These are phyloP conservation scores for Ensete ventricosum DNA, from an alignment of 176 grass and related monocot species.

Conservation along the genomic window DNA sequence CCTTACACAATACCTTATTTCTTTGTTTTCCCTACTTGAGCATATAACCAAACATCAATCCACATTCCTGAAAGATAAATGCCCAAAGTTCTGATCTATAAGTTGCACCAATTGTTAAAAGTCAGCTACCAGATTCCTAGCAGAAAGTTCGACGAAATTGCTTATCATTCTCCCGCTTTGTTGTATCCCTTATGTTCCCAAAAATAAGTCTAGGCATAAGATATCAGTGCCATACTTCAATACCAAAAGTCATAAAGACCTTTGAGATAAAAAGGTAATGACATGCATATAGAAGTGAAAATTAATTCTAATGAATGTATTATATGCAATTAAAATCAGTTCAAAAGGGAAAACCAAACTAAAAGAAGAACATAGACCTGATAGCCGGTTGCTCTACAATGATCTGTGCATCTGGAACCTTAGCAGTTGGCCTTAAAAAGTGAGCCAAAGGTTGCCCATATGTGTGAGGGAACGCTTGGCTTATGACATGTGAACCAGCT, in stretches of 20 bases:
- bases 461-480: conserved; percentile 65
- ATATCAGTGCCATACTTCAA: too few relatives aligned
- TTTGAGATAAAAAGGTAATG: not conserved
- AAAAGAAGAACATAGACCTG: conserved; percentile 33
- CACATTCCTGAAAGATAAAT: too few relatives aligned
- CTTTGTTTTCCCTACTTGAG: too few relatives aligned
- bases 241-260: not conserved
- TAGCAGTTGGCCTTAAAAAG: conserved; percentile 69
- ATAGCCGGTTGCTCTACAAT: conserved; percentile 66
- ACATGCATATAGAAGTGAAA: not conserved
- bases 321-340: not conserved
- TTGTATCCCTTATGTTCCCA: too few relatives aligned
- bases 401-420: conserved; percentile 67
- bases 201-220: too few relatives aligned
- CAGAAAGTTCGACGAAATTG: too few relatives aligned
- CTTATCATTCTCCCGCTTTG: too few relatives aligned
- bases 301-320: not conserved
- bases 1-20: too few relatives aligned
- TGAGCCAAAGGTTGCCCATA: conserved; percentile 83
- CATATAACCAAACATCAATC: too few relatives aligned
- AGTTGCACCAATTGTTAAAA: too few relatives aligned
- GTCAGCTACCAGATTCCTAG: too few relatives aligned
- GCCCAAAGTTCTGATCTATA: too few relatives aligned
- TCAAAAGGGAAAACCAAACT: not conserved
- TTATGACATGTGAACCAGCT: conserved; percentile 77